phyloP scores from a whole-genome alignment of 106 monocot species.

The Hemerocallis citrina region DNA sequence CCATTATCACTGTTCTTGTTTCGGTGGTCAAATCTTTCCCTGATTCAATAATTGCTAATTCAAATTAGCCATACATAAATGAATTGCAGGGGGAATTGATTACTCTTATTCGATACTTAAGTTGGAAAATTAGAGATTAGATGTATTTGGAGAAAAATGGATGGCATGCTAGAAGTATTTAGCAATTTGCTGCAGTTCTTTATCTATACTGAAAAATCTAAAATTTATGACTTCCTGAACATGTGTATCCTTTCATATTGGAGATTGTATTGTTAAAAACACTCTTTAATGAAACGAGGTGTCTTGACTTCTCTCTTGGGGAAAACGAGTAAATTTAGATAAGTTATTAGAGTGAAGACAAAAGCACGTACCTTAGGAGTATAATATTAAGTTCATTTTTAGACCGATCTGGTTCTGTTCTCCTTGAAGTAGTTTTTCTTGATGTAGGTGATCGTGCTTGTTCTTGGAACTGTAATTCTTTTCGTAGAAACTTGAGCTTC shows the following conservation, averaged over 20 bases:
- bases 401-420: neutral
- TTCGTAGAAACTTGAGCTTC: conserved; percentile 18
- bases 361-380: neutral
- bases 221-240: no score
- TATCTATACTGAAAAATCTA: neutral
- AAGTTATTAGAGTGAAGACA: neutral
- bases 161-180: neutral
- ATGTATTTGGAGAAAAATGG: neutral
- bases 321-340: neutral
- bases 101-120: neutral
- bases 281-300: no score
- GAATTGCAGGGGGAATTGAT: neutral
- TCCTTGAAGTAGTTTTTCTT: no score
- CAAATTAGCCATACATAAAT: neutral
- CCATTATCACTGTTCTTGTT: neutral
- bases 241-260: no score
- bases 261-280: no score
- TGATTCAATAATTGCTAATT: conserved; percentile 1
- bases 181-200: neutral
- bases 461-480: conserved; percentile 8
- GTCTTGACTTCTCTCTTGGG: no score
- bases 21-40: conserved; percentile 23
- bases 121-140: neutral
- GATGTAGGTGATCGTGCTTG: neutral
- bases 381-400: neutral